Evolutionary conservation across 176 grass and related monocot genomes (phyloP).

Genomic region (Carex myosuroides): DNA sequence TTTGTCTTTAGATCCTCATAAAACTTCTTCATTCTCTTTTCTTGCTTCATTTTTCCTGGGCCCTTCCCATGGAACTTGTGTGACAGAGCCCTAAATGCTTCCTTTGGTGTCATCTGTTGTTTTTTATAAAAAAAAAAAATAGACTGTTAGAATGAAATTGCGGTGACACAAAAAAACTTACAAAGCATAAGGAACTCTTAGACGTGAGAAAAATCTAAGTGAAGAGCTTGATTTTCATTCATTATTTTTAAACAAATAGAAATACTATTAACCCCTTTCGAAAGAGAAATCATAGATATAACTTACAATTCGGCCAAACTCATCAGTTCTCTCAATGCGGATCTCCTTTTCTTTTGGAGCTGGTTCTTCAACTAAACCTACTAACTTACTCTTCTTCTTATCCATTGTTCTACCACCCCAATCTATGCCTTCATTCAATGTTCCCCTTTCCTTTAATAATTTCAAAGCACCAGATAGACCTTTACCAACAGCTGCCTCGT

Average conservation of each 20-base stretch:
- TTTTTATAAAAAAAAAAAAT: neutral
- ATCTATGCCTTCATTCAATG: constrained; percentile 75
- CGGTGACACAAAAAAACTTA: neutral
- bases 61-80: constrained; percentile 97
- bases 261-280: neutral
- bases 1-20: constrained; percentile 76
- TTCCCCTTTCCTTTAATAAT: constrained; percentile 65
- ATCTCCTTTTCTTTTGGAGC: constrained; percentile 47
- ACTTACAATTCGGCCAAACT: constrained; percentile 91
- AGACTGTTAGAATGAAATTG: constrained; percentile 2
- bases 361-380: constrained; percentile 58
- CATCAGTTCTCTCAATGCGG: constrained; percentile 72
- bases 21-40: constrained; percentile 72
- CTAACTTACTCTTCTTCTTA: constrained; percentile 89
- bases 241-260: neutral
- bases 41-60: constrained; percentile 85
- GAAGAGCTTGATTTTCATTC: neutral
- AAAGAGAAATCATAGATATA: neutral
- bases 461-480: constrained; percentile 72
- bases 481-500: constrained; percentile 72
- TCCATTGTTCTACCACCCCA: constrained; percentile 88
- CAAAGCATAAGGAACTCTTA: neutral
- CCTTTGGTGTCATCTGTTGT: constrained; percentile 75
- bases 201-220: neutral
- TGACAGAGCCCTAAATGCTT: constrained; percentile 77